phyloP scores from a whole-genome alignment of 805 yeast genomes.

The Teunomyces panamensis region DNA sequence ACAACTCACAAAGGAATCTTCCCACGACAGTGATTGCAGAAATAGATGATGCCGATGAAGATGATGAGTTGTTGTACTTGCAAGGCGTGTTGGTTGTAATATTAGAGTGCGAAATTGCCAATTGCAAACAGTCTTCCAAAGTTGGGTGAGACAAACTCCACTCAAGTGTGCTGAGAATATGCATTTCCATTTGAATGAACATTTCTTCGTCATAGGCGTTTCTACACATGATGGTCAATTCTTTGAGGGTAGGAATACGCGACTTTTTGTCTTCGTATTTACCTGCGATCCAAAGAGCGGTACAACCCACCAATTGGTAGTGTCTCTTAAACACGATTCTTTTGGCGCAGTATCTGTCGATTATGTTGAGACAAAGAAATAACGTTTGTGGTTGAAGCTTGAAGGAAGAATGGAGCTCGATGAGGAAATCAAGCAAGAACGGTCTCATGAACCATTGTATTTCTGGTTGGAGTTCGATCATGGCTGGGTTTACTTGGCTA shows the following conservation, averaged over 20 bases:
- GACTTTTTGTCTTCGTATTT: conserved; percentile 59
- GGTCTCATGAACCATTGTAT: conserved; percentile 50
- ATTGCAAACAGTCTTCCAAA: conserved; percentile 50
- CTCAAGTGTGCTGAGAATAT: conserved; percentile 39
- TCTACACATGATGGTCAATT: conserved; percentile 54
- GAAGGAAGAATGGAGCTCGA: conserved; percentile 43
- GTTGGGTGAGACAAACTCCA: conserved; percentile 47
- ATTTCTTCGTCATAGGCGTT: conserved; percentile 55
- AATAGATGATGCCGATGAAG: conserved; percentile 27
- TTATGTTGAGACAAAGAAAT: conserved; percentile 41
- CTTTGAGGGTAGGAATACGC: conserved; percentile 55
- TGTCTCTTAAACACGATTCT: conserved; percentile 46
- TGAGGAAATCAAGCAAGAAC: conserved; percentile 39
- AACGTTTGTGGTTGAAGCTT: conserved; percentile 42
- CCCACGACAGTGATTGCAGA: conserved; percentile 55
- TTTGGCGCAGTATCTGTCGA: conserved; percentile 46
- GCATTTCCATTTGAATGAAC: conserved; percentile 48
- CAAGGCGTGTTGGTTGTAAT: conserved; percentile 23
- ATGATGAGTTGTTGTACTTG: conserved; percentile 17
- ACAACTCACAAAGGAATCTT: conserved; percentile 53
- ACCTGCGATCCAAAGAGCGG: conserved; percentile 47
- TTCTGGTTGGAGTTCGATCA: conserved; percentile 48
- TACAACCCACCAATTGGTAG: conserved; percentile 47
- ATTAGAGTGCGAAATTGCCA: conserved; percentile 35
- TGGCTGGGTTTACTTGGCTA: conserved; percentile 47